phyloP scores from a whole-genome alignment of 306 rosid genomes.

The Quercus agrifolia region DNA sequence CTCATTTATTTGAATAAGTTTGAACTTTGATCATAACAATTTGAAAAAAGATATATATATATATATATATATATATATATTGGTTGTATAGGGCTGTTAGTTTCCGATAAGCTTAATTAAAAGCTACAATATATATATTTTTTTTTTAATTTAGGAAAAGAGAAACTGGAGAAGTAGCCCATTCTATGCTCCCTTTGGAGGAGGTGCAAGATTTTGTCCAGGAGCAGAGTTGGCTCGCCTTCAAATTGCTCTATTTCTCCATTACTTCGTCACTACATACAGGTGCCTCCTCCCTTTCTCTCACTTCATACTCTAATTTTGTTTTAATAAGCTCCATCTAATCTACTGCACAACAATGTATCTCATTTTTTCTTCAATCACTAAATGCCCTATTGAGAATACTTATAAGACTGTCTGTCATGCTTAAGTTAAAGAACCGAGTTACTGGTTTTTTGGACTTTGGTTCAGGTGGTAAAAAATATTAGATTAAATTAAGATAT shows the following conservation, averaged over 20 bases:
- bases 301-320: background rate
- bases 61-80: too few relatives aligned
- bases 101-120: too few relatives aligned
- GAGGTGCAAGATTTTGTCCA: slow-evolving; percentile 93
- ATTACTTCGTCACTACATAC: slow-evolving; percentile 62
- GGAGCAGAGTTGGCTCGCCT: slow-evolving; percentile 94
- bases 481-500: too few relatives aligned
- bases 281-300: slow-evolving; percentile 31
- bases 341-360: background rate
- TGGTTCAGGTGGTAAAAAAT: too few relatives aligned
- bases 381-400: background rate
- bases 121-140: too few relatives aligned
- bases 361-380: background rate
- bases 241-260: slow-evolving; percentile 86
- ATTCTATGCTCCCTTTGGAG: slow-evolving; percentile 82
- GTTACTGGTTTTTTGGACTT: background rate
- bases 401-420: background rate
- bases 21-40: background rate
- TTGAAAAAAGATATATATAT: too few relatives aligned
- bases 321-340: background rate
- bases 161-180: slow-evolving; percentile 88
- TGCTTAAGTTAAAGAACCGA: background rate
- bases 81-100: too few relatives aligned
- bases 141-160: slow-evolving; percentile 44
- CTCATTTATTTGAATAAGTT: background rate